Base-by-base conservation (phyloP, 148 eudicot species). In the Rhododendron henanense region DNA sequence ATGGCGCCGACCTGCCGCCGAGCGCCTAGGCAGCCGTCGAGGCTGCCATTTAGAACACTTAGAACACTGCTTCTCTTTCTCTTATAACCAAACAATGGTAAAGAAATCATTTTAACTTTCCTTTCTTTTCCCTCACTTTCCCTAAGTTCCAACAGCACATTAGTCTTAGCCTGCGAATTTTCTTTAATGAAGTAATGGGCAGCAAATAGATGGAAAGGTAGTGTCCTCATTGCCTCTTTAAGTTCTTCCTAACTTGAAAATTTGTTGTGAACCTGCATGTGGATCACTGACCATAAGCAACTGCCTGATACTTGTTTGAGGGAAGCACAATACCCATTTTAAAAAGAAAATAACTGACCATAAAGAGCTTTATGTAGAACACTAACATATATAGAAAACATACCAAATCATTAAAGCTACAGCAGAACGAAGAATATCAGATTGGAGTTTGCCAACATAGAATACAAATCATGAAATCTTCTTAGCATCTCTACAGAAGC, bases 401-500 rank as follows among this genome's bases (percentile, higher is more conserved):
- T 33, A 81, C 44, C 47, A 69, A 69, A 69, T 59, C 44, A 23
- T 14, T 15, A 19, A 79, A 81, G 76, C 33, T 13, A 55, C 73
- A 76, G 51, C 55, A 84, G 55, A 85, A 55, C 76, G 61, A 48
- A 77, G 44, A 50, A 80, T 31, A 81, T 51, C 48, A 53, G 73
- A 51, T n/a, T 41, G 55, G 53, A 23, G 73, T 31, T 33, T 71
- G 61, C 57, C 31, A 82, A 73, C 37, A 23, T 73, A 55, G 44
- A 51, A 78, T 57, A 85, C 82, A 85, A 73, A 44, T 53, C 57
- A 81, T 28, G 55, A 55, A 76, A 83, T 48, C 48, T 50, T 81
- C 84, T 59, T 21, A 19, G 44, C 69, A 86, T 14, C 84, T 35
- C 87, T 81, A 74, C 71, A 73, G 16, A 81, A 71, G 74, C 57